Base-by-base conservation (phyloP, 805 yeast species). In the Ogataea naganishii region DNA sequence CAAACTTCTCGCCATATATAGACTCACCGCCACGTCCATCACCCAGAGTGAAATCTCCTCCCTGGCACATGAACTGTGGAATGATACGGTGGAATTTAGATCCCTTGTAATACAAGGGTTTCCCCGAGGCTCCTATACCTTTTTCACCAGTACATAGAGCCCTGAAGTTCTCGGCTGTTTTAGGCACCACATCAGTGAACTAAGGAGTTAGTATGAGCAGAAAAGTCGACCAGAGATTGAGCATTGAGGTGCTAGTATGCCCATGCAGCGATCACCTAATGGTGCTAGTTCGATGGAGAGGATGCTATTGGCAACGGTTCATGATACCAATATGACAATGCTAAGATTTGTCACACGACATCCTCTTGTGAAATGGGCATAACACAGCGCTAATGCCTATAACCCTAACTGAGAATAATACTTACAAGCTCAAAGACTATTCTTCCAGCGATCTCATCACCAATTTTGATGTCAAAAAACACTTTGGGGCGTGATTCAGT, bases 1-100 rank as follows among this genome's bases (percentile, higher is more conserved):
- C 95, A 44, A 81, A 81, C 51, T 80, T 80, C 41, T 79, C 88
- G 17, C 92, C 92, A 47, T 81, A 81, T 38, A 81, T 81, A 21
- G 84, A 75, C 51, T 76, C 84, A 31, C 92, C 92, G 24, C 92
- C 92, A 9, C 86, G 77, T 22, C 86, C 86, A 43, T 75, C 61
- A 31, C 68, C 71, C 23, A 54, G 50, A n/a, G 84, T 78, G 58
- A 85, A 86, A 52, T 86, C 96, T 44, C 96, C 96, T 53, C 95
- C 95, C 62, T 86, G 96, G 45, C 83, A 71, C 96, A 86, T 86
- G 49, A 86, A 86, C 35, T 72, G 73, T 51, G 78, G 75, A 56
- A 89, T 92, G 21, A 92, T 83, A 38, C 98, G 72, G 60, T 89
- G 98, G 67, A 89, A 89, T n/a, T 66, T 57, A n/a, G 94, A 80